Base-by-base conservation (phyloP, 768 basidiomycete species). In the Russula sp. region DNA sequence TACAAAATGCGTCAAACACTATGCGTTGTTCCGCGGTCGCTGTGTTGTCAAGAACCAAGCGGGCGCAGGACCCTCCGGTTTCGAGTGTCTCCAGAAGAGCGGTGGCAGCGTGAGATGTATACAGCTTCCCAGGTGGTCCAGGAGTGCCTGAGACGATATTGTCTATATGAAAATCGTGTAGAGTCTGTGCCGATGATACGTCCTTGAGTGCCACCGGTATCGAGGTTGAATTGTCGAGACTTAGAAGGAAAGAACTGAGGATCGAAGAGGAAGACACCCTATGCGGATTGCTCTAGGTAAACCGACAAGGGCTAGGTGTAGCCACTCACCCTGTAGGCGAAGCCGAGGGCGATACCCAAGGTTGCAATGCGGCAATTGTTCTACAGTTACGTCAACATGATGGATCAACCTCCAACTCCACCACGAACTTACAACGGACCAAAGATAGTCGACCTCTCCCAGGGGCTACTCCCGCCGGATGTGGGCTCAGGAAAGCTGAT, bases 81-180 rank as follows among this genome's bases (percentile, higher is more conserved):
- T 68, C 59, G 20, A 69, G 56, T 8, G 68, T 68, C 32, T 63
- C 59, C 39, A 69, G 54, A 49, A 68, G 57, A 14, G 51, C 31
- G 5, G 37, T 45, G 9, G 67, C 67, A 11, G 64, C 64, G n/a
- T 55, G 58, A 16, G 59, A 54, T 44, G 59, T 69, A 53, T 69
- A 69, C 35, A 69, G 22, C 57, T 69, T 69, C 44, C 68, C 68
- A n/a, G 68, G 67, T 10, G 68, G 67, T 7, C 65, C 67, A 32
- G 51, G 44, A 22, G 53, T 34, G 20, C 61, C 67, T 7, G 65
- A 59, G 7, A 57, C n/a, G 11, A 68, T 58, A 34, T 42, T 63
- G 47, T 58, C 58, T 10, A 68, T 35, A 1, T 22, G 59, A 49
- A 31, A 20, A n/a, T 34, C 11, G 11, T 45, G 40, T 39, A 48